Percentiles rank a stretch among this genome's conserved stretches.
Evolutionary conservation across 805 yeast species (phyloP).

Genomic region (Blastobotrys chiropterorum): DNA sequence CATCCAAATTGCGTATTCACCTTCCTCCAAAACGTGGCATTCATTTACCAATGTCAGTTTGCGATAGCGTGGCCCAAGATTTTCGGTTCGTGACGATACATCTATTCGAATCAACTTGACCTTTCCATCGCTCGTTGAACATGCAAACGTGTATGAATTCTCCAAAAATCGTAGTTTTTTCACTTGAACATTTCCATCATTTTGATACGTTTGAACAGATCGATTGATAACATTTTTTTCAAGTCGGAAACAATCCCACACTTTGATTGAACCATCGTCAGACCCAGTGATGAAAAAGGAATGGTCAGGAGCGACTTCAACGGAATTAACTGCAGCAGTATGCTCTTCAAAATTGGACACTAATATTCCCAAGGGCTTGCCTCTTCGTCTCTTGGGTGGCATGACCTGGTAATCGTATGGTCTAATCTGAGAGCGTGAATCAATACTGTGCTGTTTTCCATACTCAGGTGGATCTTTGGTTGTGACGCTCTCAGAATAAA

Average conservation of each 20-base stretch:
- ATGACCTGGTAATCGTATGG: slow-evolving; percentile 3
- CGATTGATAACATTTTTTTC: slow-evolving; percentile 47
- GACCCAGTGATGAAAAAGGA: slow-evolving; percentile 73
- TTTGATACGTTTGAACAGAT: slow-evolving; percentile 25
- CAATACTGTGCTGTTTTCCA: slow-evolving; percentile 37
- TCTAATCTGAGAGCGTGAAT: not conserved
- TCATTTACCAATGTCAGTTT: slow-evolving; percentile 36
- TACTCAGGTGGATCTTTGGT: slow-evolving; percentile 58
- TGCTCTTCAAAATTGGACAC: slow-evolving; percentile 63
- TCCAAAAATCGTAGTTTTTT: slow-evolving; percentile 26
- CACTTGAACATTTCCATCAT: slow-evolving; percentile 19
- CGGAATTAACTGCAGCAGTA: slow-evolving; percentile 47
- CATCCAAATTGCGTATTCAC: slow-evolving; percentile 41
- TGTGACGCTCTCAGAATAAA: slow-evolving; percentile 51
- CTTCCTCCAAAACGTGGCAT: slow-evolving; percentile 31
- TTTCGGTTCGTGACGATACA: slow-evolving; percentile 2
- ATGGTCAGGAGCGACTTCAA: slow-evolving; percentile 55
- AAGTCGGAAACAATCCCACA: slow-evolving; percentile 71
- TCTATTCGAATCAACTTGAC: slow-evolving; percentile 26
- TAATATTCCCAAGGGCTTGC: slow-evolving; percentile 45
- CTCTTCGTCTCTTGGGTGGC: slow-evolving; percentile 14
- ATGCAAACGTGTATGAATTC: slow-evolving; percentile 26
- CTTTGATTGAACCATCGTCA: slow-evolving; percentile 58
- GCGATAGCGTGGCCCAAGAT: slow-evolving; percentile 18
- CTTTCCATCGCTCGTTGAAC: slow-evolving; percentile 27